phyloP scores from a whole-genome alignment of 345 rosid genomes.

The Gossypium herbaceum region DNA sequence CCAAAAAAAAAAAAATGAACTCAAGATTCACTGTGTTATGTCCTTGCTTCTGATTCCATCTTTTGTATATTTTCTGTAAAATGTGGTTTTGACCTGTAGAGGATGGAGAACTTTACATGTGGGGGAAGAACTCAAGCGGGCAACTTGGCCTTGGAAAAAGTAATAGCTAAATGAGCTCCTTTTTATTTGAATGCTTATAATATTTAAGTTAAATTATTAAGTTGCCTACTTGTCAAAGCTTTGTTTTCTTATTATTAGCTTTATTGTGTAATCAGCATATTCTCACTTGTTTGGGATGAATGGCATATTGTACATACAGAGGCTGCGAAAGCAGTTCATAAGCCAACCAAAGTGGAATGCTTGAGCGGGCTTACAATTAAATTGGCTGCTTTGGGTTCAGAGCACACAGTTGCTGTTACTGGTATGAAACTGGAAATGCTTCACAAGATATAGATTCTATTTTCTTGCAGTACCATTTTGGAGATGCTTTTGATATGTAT shows the following conservation, averaged over 20 bases:
- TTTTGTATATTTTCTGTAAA: background rate
- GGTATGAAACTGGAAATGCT: conserved; percentile 40
- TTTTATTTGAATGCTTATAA: conserved; percentile 9
- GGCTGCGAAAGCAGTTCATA: conserved; percentile 45
- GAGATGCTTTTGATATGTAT: conserved; percentile 1
- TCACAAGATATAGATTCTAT: conserved; percentile 11
- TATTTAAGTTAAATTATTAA: background rate
- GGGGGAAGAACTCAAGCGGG: conserved; percentile 93
- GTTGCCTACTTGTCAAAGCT: background rate
- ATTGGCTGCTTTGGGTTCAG: conserved; percentile 77
- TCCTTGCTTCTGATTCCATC: background rate
- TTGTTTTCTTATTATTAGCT: background rate
- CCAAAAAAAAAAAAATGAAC: background rate
- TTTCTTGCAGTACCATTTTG: conserved; percentile 4
- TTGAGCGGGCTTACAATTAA: conserved; percentile 60
- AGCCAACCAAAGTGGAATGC: conserved; percentile 71
- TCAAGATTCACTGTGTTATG: background rate
- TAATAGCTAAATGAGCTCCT: conserved; percentile 23
- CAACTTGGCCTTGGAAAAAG: conserved; percentile 97
- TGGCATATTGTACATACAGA: conserved; percentile 40
- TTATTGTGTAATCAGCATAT: conserved; percentile 10
- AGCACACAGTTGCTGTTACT: conserved; percentile 88
- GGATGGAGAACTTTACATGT: conserved; percentile 84
- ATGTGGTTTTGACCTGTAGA: conserved; percentile 35
- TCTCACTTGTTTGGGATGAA: conserved; percentile 5